Evolutionary conservation across 495 filamentous ascomycete genomes (phyloP).

Genomic region (Choiromyces venosus): DNA sequence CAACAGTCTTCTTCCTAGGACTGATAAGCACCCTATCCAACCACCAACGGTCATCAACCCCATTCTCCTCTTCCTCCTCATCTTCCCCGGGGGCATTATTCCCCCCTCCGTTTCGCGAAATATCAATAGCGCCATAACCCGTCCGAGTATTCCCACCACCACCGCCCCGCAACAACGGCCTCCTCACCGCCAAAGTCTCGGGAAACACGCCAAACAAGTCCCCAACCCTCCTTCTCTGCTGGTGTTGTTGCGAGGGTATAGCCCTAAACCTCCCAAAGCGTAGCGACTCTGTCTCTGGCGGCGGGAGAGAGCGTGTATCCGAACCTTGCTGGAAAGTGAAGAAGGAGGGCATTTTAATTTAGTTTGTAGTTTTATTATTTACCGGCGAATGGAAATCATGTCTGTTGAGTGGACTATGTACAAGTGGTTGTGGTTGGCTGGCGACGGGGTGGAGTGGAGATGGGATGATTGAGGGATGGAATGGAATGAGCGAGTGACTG

Average conservation of each 20-base stretch:
- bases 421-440: neutral
- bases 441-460: neutral
- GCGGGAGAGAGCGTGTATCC: slow-evolving; percentile 46
- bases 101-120: neutral
- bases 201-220: slow-evolving; percentile 29
- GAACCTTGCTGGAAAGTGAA: slow-evolving; percentile 60
- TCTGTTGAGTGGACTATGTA: neutral
- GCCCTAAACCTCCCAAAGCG: slow-evolving; percentile 57
- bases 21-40: slow-evolving; percentile 52
- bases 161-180: neutral
- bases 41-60: slow-evolving; percentile 39
- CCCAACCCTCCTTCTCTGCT: slow-evolving; percentile 28
- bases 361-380: neutral
- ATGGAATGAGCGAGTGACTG: neutral
- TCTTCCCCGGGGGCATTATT: slow-evolving; percentile 36
- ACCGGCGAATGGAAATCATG: neutral
- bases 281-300: slow-evolving; percentile 49
- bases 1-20: slow-evolving; percentile 52
- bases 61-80: slow-evolving; percentile 41
- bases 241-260: slow-evolving; percentile 42
- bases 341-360: slow-evolving; percentile 54
- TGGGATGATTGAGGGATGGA: neutral
- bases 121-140: slow-evolving; percentile 34
- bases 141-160: neutral
- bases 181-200: slow-evolving; percentile 34